Evolutionary conservation across 768 basidiomycete species (phyloP).

Genomic region (Tulasnella sp.): DNA sequence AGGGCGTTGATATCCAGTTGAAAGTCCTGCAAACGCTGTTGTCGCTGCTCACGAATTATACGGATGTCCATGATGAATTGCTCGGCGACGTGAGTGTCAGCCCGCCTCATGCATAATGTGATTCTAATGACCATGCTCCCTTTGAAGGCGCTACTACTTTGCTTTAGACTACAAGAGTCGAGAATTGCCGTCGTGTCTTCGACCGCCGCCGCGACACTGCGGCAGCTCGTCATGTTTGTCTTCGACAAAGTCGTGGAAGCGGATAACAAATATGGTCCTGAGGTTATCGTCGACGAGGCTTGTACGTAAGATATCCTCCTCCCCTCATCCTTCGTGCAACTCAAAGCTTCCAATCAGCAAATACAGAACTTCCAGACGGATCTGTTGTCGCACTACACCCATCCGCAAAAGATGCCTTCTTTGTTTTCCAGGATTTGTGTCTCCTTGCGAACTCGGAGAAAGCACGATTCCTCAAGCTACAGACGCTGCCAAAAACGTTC

Average conservation of each 20-base stretch:
- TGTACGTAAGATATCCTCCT: neutral
- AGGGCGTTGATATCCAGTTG: conserved; percentile 95
- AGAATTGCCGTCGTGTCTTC: conserved; percentile 94
- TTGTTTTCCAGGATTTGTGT: conserved; percentile 88
- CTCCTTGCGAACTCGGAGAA: conserved; percentile 73
- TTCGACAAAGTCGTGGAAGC: conserved; percentile 88
- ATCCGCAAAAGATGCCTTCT: conserved; percentile 73
- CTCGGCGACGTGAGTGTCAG: conserved; percentile 61
- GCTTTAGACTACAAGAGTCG: conserved; percentile 92
- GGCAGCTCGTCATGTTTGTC: conserved; percentile 95
- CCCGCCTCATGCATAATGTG: no score
- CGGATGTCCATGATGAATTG: conserved; percentile 64
- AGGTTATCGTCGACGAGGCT: conserved; percentile 23
- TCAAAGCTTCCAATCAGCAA: neutral
- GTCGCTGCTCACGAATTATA: conserved; percentile 82
- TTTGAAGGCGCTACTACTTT: conserved; percentile 71
- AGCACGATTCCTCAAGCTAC: conserved; percentile 71
- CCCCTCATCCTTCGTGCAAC: conserved; percentile 7
- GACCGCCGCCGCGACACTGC: conserved; percentile 90
- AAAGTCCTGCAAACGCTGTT: conserved; percentile 87
- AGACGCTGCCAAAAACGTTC: conserved; percentile 82
- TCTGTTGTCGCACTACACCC: conserved; percentile 52
- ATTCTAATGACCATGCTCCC: neutral
- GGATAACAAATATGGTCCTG: conserved; percentile 36
- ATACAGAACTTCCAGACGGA: conserved; percentile 48